Percentiles rank a stretch among this genome's conserved stretches.
Evolutionary conservation across 192 early-diverging fungal genomes (phyloP).

Genomic region (Cetraspora pellucida): DNA sequence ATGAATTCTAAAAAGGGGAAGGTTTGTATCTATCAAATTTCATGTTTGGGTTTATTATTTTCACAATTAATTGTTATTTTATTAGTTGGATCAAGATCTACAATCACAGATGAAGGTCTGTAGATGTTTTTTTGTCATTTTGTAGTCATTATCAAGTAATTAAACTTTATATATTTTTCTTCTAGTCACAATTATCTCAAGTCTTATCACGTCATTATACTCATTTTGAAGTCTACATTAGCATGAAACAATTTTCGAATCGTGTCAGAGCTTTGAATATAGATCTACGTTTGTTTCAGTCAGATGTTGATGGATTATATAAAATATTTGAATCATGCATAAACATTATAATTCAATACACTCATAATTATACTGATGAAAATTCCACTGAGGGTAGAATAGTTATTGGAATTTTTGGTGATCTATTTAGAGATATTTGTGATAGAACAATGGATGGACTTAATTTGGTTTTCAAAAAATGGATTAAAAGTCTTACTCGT

Average conservation of each 20-base stretch:
- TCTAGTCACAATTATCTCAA: constrained; percentile 2
- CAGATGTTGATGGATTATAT: neutral
- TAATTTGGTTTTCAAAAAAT: constrained; percentile 14
- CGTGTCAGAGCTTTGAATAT: neutral
- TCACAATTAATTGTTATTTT: neutral
- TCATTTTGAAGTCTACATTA: neutral
- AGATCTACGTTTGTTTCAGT: neutral
- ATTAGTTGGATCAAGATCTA: constrained; percentile 8
- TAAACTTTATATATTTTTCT: neutral
- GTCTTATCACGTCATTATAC: neutral
- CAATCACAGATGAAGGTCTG: neutral
- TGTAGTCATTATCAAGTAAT: neutral
- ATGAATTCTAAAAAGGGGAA: neutral
- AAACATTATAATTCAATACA: neutral
- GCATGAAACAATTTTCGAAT: neutral
- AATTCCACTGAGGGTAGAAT: neutral
- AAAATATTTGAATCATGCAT: constrained; percentile 8
- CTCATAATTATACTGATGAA: neutral
- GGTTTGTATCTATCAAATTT: neutral
- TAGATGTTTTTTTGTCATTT: neutral
- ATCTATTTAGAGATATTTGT: constrained; percentile 24
- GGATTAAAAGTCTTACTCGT: neutral
- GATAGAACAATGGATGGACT: constrained; percentile 26
- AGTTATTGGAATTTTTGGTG: constrained; percentile 22
- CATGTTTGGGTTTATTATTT: neutral